A percentile compares a stretch with the other conserved stretches of the same genome.
Evolutionary conservation across 768 basidiomycete genomes (phyloP).

Genomic region (Lactarius pseudohatsudake): DNA sequence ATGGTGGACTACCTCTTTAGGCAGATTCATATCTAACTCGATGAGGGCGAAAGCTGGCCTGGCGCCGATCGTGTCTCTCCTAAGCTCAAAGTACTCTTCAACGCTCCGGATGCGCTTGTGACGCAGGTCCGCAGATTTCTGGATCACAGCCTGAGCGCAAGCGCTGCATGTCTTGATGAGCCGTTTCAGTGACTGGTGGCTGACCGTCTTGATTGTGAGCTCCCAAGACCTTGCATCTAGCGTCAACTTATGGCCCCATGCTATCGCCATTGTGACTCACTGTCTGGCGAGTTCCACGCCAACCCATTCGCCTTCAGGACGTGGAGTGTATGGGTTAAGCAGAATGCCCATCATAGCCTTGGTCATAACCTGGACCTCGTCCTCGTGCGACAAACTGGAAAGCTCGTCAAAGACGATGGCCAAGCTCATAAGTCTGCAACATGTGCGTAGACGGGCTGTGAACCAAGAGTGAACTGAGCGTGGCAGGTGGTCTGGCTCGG

Average conservation of each 20-base stretch:
- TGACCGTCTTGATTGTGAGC: slow-evolving; percentile 15
- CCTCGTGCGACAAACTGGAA: neutral
- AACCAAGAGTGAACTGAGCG: neutral
- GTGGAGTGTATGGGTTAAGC: slow-evolving; percentile 25
- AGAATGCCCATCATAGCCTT: slow-evolving; percentile 25
- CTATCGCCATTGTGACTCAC: slow-evolving; percentile 12
- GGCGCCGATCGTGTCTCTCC: neutral
- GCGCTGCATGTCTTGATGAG: slow-evolving; percentile 6
- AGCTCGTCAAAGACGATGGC: slow-evolving; percentile 28
- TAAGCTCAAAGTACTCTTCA: slow-evolving; percentile 8
- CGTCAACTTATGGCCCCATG: neutral
- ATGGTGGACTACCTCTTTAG: slow-evolving; percentile 3
- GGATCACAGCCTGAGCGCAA: neutral
- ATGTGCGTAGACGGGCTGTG: slow-evolving; percentile 23
- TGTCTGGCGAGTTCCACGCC: slow-evolving; percentile 22
- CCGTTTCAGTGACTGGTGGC: slow-evolving; percentile 2
- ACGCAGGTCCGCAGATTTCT: neutral
- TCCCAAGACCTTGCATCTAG: slow-evolving; percentile 20
- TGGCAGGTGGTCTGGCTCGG: too few relatives aligned
- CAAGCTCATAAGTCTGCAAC: slow-evolving; percentile 3
- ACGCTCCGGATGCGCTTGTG: neutral
- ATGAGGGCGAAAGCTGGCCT: neutral
- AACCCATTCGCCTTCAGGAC: slow-evolving; percentile 14
- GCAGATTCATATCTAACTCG: slow-evolving; percentile 1
- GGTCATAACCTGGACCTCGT: neutral